Base-by-base conservation (phyloP, 345 rosid genomes). In the Ceriops zippeliana region DNA sequence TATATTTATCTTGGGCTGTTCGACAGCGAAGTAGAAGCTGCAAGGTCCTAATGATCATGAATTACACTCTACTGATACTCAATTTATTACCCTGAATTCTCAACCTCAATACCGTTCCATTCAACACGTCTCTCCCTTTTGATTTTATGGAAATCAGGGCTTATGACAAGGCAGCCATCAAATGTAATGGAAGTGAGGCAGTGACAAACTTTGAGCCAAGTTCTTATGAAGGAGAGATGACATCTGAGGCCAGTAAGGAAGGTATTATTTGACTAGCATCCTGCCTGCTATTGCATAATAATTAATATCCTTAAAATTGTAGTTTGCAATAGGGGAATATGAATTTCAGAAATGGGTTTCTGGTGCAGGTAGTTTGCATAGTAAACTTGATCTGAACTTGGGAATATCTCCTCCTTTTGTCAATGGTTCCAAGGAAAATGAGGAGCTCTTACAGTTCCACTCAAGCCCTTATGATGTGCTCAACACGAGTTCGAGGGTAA, bases 21-120 rank as follows among this genome's bases (percentile, higher is more conserved):
- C 93, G 88, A 93, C 89, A 87, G 82, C 70, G 92, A 93, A 87
- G 96, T 90, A 85, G 93, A 90, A 83, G 98, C 97, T 85, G 98
- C 97, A 89, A 93, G 98, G 98, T 90, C 90, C 79, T 82, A 72
- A 80, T 85, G 90, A 89, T 86, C 84, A 83, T 77, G 80, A 82
- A 75, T 85, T 76, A 82, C 78, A 73, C 75, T 77, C 78, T 83
- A 61, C 83, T 75, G 83, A 73, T 86, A 69, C 73, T 82, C 69
- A 68, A 74, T 79, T 80, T 83, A 71, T 82, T 78, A 77, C 73
- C 78, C 76, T 86, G 75, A 82, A 76, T 80, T 75, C 79, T 78
- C 78, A 76, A 73, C 79, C 76, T 71, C 71, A 83, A 82, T 79
- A 60, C 60, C 64, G 76, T 72, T 71, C 76, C 66, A 76, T 79